phyloP scores from a whole-genome alignment of 352 stramenopile genomes.

The Phytophthora vignae region DNA sequence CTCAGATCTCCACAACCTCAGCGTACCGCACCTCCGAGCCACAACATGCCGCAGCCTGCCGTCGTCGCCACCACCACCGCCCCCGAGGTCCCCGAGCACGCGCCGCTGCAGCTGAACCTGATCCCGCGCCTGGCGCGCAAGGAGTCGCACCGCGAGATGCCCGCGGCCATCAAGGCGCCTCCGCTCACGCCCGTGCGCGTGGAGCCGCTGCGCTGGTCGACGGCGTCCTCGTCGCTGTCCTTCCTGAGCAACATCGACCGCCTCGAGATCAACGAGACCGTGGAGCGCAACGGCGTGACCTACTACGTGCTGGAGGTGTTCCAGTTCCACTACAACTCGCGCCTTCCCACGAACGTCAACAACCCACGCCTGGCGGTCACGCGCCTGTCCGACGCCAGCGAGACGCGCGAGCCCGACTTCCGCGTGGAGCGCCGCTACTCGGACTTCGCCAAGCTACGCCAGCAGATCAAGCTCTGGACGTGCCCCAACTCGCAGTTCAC shows the following conservation, averaged over 20 bases:
- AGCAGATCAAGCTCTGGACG: constrained; percentile 50
- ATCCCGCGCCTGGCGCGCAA: constrained; percentile 39
- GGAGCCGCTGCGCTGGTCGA: constrained; percentile 49
- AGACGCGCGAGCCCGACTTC: constrained; percentile 51
- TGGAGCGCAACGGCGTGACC: constrained; percentile 48
- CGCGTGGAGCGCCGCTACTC: constrained; percentile 69
- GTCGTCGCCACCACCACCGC: neutral
- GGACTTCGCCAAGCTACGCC: constrained; percentile 62
- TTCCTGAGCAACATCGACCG: constrained; percentile 67
- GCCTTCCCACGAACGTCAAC: constrained; percentile 54
- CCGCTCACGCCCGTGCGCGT: constrained; percentile 48
- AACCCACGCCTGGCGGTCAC: constrained; percentile 45
- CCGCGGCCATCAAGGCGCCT: constrained; percentile 37
- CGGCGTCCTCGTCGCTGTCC: constrained; percentile 38
- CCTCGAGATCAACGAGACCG: constrained; percentile 58
- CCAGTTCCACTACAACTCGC: constrained; percentile 60
- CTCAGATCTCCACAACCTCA: neutral
- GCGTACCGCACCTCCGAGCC: constrained; percentile 5
- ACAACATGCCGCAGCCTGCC: constrained; percentile 30
- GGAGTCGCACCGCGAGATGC: constrained; percentile 32
- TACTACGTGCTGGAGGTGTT: constrained; percentile 70
- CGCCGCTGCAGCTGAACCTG: constrained; percentile 38
- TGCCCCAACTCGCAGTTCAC: constrained; percentile 56
- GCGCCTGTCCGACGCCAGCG: constrained; percentile 28
- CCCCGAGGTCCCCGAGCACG: constrained; percentile 9